These are phyloP conservation scores for Fusarium solani-melongenae DNA, from an alignment of 2,329 filamentous ascomycete genomes.

Conservation along the genomic window DNA sequence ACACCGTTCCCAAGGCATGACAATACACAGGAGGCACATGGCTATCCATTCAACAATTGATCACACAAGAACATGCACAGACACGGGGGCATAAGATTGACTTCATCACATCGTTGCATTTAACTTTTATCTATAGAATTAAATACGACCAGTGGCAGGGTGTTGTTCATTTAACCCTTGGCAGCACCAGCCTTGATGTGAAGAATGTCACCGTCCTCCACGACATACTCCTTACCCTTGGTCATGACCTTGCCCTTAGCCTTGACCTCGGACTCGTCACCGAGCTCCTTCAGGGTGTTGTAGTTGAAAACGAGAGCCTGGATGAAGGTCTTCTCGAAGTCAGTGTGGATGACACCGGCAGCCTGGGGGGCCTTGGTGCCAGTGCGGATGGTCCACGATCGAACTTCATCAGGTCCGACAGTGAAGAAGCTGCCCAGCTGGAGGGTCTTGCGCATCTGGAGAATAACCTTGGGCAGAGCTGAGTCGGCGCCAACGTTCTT, in stretches of 20 bases:
- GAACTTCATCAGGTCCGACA: constrained; percentile 92
- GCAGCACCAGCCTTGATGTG: constrained; percentile 92
- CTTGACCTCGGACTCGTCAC: constrained; percentile 89
- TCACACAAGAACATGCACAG: background rate
- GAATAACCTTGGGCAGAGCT: constrained; percentile 89
- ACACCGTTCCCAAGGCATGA: background rate
- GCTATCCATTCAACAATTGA: background rate
- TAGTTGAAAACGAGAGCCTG: constrained; percentile 97
- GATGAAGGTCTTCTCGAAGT: constrained; percentile 99
- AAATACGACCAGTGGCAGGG: constrained; percentile 4
- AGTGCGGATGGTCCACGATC: constrained; percentile 97
- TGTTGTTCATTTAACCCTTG: constrained; percentile 66
- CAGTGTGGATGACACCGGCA: constrained; percentile 96
- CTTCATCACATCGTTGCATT: constrained; percentile 39
- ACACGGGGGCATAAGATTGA: background rate
- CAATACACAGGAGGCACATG: background rate
- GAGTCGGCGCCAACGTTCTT: constrained; percentile 90
- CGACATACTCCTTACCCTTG: constrained; percentile 97
- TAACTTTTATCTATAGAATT: constrained; percentile 35
- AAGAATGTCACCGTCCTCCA: constrained; percentile 84
- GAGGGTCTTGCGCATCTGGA: constrained; percentile 91
- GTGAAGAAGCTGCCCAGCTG: constrained; percentile 98
- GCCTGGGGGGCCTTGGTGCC: constrained; percentile 98
- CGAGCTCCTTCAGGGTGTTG: constrained; percentile 80
- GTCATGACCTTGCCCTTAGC: constrained; percentile 97